phyloP scores from a whole-genome alignment of 495 filamentous ascomycete genomes.

The Penicillium dipodomyicola region DNA sequence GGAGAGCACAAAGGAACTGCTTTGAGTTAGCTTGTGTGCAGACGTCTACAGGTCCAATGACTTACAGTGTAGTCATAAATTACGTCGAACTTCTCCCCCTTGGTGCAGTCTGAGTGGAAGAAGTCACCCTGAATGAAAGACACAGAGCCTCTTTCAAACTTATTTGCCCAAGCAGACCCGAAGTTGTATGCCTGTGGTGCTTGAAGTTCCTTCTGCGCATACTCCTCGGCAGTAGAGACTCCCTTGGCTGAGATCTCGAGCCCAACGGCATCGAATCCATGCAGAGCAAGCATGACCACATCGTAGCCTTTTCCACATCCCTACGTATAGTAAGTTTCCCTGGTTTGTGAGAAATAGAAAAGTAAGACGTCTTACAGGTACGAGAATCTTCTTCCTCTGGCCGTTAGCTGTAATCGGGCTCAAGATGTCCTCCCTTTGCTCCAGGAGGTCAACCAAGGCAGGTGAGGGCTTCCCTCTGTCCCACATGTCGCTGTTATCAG shows the following conservation, averaged over 20 bases:
- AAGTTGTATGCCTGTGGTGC: slow-evolving; percentile 23
- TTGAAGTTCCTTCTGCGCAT: slow-evolving; percentile 17
- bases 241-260: slow-evolving; percentile 31
- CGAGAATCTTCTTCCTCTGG: slow-evolving; percentile 35
- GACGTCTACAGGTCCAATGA: background rate
- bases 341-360: background rate
- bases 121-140: slow-evolving; percentile 63
- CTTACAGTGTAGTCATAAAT: slow-evolving; percentile 77
- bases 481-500: slow-evolving; percentile 37
- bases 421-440: slow-evolving; percentile 26
- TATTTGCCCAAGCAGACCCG: slow-evolving; percentile 1
- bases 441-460: slow-evolving; percentile 43
- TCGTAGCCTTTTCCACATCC: slow-evolving; percentile 36
- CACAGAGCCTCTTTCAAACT: slow-evolving; percentile 21
- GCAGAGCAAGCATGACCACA: slow-evolving; percentile 31
- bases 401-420: slow-evolving; percentile 18
- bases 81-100: slow-evolving; percentile 56
- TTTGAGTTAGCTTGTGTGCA: too few species aligned
- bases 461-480: slow-evolving; percentile 44
- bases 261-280: slow-evolving; percentile 30
- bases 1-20: slow-evolving; percentile 45
- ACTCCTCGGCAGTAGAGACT: slow-evolving; percentile 20
- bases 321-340: slow-evolving; percentile 7
- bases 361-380: slow-evolving; percentile 32
- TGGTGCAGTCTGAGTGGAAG: slow-evolving; percentile 51